These are phyloP conservation scores for Prototheca cutis DNA, from an alignment of 163 green algal species.

Conservation along the genomic window DNA sequence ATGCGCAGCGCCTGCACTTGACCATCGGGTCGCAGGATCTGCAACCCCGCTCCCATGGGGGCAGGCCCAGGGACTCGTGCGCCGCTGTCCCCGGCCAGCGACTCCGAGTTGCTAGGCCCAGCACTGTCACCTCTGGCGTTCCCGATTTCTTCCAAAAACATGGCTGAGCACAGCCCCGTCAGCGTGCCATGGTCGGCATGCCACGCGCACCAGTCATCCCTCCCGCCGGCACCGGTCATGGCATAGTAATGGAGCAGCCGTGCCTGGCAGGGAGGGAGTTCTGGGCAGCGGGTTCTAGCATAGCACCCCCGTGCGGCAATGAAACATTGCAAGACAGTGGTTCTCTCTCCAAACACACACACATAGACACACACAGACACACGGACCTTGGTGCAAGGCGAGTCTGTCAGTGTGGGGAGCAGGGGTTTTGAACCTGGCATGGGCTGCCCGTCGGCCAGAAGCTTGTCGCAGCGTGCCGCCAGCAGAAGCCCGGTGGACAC, in stretches of 20 bases:
- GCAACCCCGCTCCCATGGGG: constrained; percentile 47
- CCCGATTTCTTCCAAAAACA: constrained; percentile 37
- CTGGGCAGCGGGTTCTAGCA: too few relatives aligned
- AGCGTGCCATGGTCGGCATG: constrained; percentile 75
- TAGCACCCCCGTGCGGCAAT: too few relatives aligned
- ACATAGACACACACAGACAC: too few relatives aligned
- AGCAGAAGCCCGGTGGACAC: constrained; percentile 53
- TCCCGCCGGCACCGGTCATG: neutral
- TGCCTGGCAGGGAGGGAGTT: too few relatives aligned
- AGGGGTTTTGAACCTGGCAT: too few relatives aligned
- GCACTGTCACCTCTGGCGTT: too few relatives aligned
- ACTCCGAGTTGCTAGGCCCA: too few relatives aligned
- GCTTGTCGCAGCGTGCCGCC: constrained; percentile 40
- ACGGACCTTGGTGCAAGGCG: too few relatives aligned
- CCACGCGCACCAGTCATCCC: constrained; percentile 69
- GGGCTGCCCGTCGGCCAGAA: neutral
- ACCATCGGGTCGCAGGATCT: constrained; percentile 42
- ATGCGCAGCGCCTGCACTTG: constrained; percentile 49
- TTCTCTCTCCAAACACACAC: too few relatives aligned
- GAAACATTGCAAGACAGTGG: too few relatives aligned
- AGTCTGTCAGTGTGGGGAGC: too few relatives aligned
- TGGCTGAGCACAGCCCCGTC: constrained; percentile 62
- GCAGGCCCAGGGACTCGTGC: constrained; percentile 53
- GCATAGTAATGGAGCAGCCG: constrained; percentile 71
- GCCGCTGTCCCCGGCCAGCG: constrained; percentile 11